phyloP scores from a whole-genome alignment of 179 eudicot genomes.

The Actinidia arguta region DNA sequence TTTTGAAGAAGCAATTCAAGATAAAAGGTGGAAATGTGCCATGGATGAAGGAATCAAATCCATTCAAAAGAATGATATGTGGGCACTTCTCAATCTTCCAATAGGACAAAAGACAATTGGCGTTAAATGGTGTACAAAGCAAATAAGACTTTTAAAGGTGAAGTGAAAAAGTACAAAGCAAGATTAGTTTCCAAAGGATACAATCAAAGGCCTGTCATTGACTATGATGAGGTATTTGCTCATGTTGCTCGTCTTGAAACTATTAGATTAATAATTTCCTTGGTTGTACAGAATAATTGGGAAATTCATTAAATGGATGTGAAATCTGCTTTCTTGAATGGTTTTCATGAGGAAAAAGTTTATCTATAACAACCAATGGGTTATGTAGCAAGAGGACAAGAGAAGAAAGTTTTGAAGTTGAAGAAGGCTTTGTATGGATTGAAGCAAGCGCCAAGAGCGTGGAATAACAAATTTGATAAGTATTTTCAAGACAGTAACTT shows the following conservation, averaged over 20 bases:
- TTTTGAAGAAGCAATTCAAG: not conserved
- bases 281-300: too few species aligned
- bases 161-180: not conserved
- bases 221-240: not conserved
- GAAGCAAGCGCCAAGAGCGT: too few species aligned
- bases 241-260: not conserved
- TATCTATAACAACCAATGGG: not conserved
- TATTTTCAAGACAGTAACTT: too few species aligned
- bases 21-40: not conserved
- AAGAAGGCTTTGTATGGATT: too few species aligned
- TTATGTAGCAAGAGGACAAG: not conserved
- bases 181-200: not conserved
- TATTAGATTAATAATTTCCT: too few species aligned
- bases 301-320: too few species aligned
- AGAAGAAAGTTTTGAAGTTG: not conserved
- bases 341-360: too few species aligned
- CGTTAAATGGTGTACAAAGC: too few species aligned
- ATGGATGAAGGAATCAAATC: conserved; percentile 4
- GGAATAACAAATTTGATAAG: too few species aligned
- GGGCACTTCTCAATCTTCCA: not conserved
- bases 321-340: not conserved
- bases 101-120: too few species aligned
- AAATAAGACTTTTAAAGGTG: too few species aligned
- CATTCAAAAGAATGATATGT: not conserved
- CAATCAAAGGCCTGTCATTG: not conserved